Conservation (phyloP, 208 protist species). For the Herpetomonas tarakana region DNA sequence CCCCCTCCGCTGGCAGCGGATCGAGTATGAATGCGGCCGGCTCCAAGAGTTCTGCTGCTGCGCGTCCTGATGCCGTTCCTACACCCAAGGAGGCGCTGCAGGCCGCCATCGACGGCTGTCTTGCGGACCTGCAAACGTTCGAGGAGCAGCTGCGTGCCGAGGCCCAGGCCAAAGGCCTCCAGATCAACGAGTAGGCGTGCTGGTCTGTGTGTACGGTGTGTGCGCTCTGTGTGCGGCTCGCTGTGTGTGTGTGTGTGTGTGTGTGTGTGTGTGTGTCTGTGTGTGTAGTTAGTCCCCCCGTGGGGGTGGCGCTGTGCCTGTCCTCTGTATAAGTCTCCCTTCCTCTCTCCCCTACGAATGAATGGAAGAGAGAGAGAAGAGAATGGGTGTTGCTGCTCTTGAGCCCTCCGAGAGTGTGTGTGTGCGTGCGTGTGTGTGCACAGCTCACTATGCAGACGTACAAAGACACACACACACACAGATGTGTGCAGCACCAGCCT, state of each 20-base stretch:
- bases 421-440: no score
- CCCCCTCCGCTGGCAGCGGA: not conserved
- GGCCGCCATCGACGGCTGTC: constrained; percentile 72
- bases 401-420: no score
- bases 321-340: no score
- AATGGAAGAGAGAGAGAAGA: constrained; percentile 1
- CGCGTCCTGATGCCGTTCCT: constrained; percentile 29
- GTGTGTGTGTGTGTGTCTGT: constrained; percentile 6
- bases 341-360: not conserved
- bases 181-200: constrained; percentile 11
- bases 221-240: not conserved
- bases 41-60: no score
- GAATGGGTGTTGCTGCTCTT: no score
- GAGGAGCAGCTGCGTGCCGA: constrained; percentile 65
- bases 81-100: constrained; percentile 78
- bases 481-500: no score
- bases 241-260: not conserved
- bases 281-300: not conserved
- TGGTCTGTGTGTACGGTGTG: not conserved
- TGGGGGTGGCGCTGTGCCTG: no score
- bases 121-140: constrained; percentile 75
- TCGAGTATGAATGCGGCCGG: not conserved
- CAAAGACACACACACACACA: no score
- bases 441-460: no score
- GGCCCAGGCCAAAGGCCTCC: constrained; percentile 63